Evolutionary conservation across 352 stramenopile species (phyloP).

Genomic region (Lagenidium giganteum): DNA sequence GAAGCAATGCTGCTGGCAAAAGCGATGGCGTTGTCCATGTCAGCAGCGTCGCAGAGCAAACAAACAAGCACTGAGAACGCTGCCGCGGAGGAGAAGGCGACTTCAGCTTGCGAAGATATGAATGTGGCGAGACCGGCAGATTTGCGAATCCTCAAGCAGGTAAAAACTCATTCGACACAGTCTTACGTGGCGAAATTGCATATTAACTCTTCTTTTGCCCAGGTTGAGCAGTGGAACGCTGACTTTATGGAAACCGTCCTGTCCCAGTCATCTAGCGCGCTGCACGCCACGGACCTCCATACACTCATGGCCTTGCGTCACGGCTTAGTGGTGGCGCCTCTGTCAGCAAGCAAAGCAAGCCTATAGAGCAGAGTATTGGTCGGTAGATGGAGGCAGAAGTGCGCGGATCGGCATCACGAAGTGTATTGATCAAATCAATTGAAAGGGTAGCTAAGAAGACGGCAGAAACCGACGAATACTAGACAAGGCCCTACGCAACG

Average conservation of each 20-base stretch:
- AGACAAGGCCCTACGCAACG: slow-evolving; percentile 31
- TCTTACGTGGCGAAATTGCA: too few species aligned
- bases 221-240: slow-evolving; percentile 69
- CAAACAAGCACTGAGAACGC: too few species aligned
- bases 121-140: slow-evolving; percentile 18
- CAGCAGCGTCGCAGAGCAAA: slow-evolving; percentile 50
- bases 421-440: too few species aligned
- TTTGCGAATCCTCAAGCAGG: slow-evolving; percentile 49
- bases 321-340: slow-evolving; percentile 32
- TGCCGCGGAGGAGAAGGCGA: slow-evolving; percentile 27
- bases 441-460: slow-evolving; percentile 1
- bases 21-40: slow-evolving; percentile 87
- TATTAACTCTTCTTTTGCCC: slow-evolving; percentile 3
- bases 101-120: slow-evolving; percentile 17
- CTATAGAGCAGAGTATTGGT: too few species aligned
- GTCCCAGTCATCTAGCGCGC: slow-evolving; percentile 32
- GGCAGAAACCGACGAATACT: slow-evolving; percentile 5
- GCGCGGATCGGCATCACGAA: too few species aligned
- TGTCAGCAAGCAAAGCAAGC: too few species aligned
- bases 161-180: slow-evolving; percentile 14
- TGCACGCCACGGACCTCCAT: slow-evolving; percentile 68
- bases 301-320: slow-evolving; percentile 46
- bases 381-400: too few species aligned
- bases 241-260: slow-evolving; percentile 51
- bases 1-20: slow-evolving; percentile 86